These are phyloP conservation scores for Scheffersomyces coipomensis DNA, from an alignment of 805 yeast genomes.

Conservation along the genomic window DNA sequence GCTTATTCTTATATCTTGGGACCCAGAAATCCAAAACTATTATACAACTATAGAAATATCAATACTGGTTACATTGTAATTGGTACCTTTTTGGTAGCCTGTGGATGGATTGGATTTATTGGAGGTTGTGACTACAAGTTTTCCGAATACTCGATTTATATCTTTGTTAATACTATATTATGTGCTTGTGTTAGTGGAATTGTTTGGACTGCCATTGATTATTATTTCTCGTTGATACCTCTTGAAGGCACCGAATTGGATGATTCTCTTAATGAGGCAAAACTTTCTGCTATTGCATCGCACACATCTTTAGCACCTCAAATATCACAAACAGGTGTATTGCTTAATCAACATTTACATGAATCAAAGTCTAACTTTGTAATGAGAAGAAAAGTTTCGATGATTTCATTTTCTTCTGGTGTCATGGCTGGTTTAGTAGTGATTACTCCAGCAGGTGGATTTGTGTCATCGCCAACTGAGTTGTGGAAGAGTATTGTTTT, in stretches of 20 bases:
- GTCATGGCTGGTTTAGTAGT: constrained; percentile 42
- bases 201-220: constrained; percentile 38
- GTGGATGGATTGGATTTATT: constrained; percentile 44
- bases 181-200: constrained; percentile 35
- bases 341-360: constrained; percentile 13
- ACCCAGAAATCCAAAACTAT: constrained; percentile 38
- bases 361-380: constrained; percentile 13
- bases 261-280: background rate
- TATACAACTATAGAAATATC: constrained; percentile 34
- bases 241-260: constrained; percentile 21
- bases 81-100: constrained; percentile 29
- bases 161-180: constrained; percentile 30
- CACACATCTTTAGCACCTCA: background rate
- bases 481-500: constrained; percentile 41
- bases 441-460: constrained; percentile 45
- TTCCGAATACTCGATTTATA: constrained; percentile 27
- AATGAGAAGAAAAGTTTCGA: constrained; percentile 29
- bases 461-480: constrained; percentile 28
- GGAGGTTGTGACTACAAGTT: constrained; percentile 44
- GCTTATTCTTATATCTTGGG: constrained; percentile 44
- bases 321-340: constrained; percentile 15
- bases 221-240: constrained; percentile 37
- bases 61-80: constrained; percentile 31
- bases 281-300: background rate
- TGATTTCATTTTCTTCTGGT: constrained; percentile 40